Evolutionary conservation across 2,329 filamentous ascomycete genomes (phyloP), one percentile per base, ranked within the genome.

Genomic region (Colletotrichum euphorbiae): DNA sequence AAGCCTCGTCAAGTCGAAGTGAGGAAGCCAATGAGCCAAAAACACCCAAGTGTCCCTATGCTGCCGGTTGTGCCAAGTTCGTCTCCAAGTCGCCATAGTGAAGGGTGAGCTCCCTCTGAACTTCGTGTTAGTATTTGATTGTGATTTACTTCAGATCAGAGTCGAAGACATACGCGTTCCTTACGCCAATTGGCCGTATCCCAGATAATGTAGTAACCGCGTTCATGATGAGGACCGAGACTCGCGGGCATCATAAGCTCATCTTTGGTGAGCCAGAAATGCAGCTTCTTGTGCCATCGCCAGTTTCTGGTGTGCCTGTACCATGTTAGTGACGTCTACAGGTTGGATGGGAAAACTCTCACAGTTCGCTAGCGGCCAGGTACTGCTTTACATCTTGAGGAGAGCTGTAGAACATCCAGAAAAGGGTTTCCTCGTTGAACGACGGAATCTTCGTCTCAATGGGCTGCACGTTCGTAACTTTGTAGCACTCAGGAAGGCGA

Each of bases 381-480:
- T 89, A 85, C 74, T 91, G 89, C 75, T 89, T 88, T 40, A 85
- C 74, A 73, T 91, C 89, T 50, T 84, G 82, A 7, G 89, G 87
- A 68, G 87, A 89, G 77, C 86, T 89, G 77, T 91, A 91, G 74
- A 91, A 91, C 71, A 91, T 91, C 84, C 87, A 90, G 77, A 91
- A 88, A 54, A 91, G 78, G 0, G 89, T 90, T 77, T 91, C 89
- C 70, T 91, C 89, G 71, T 90, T 90, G 77, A 91, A 90, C 70
- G 85, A 90, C 45, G 82, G 82, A 55, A 91, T 89, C 77, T 91
- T 91, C 72, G 83, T 87, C 69, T 90, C 87, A 59, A 91, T 85
- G 3, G 87, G 83, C 71, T 89, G 87, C 28, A 90, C 87, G 69
- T 91, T 91, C 69, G 84, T 88, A 38, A 91, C 89, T 60, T 84